Percentiles rank a stretch among this genome's conserved stretches.
These are phyloP conservation scores for Trichosporon coremiiforme DNA, from an alignment of 1,284 basidiomycete species.

Conservation along the genomic window DNA sequence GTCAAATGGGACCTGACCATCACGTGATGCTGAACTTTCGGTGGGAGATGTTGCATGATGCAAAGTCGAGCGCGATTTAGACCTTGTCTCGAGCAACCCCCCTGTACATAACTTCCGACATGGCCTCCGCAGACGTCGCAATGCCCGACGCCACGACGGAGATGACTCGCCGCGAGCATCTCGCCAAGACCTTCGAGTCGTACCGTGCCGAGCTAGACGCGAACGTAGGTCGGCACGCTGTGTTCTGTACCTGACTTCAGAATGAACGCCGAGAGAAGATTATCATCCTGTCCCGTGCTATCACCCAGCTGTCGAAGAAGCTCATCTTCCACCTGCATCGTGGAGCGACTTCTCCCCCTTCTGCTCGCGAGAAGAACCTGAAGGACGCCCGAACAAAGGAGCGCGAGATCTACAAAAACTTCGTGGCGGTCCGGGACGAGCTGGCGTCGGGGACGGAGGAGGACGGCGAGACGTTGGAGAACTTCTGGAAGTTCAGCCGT, in stretches of 20 bases:
- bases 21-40: slow-evolving; percentile 12
- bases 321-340: slow-evolving; percentile 92
- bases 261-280: slow-evolving; percentile 55
- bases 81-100: neutral
- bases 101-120: neutral
- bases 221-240: slow-evolving; percentile 48
- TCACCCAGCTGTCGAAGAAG: slow-evolving; percentile 92
- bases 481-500: slow-evolving; percentile 76
- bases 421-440: slow-evolving; percentile 67
- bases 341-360: slow-evolving; percentile 58
- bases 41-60: neutral
- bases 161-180: slow-evolving; percentile 41
- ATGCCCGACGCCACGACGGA: slow-evolving; percentile 28
- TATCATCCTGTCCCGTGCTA: slow-evolving; percentile 65
- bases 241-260: slow-evolving; percentile 37
- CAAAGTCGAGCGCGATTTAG: neutral
- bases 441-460: slow-evolving; percentile 59
- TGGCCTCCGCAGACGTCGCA: slow-evolving; percentile 28
- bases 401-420: slow-evolving; percentile 68
- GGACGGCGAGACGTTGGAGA: slow-evolving; percentile 51
- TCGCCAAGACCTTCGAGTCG: slow-evolving; percentile 47
- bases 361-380: slow-evolving; percentile 41
- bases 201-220: slow-evolving; percentile 51
- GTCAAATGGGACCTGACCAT: no score
- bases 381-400: slow-evolving; percentile 69